Evolutionary conservation across 2,329 filamentous ascomycete species (phyloP), one percentile per base, ranked within the genome.

Genomic region (Cladosporium cucumerinum): DNA sequence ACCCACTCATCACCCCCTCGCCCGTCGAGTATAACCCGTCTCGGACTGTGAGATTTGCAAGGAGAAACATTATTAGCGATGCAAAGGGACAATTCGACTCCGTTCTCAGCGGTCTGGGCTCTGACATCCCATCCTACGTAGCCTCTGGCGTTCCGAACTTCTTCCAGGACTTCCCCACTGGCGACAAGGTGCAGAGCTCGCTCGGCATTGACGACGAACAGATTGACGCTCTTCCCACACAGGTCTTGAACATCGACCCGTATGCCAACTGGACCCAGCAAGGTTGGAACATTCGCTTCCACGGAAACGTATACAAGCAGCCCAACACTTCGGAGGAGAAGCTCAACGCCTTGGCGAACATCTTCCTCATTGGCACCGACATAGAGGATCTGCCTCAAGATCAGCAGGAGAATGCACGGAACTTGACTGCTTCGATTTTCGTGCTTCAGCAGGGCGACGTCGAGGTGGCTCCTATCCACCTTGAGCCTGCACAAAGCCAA

Each of bases 261-360:
- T 82, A 81, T 12, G 90, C 83, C n/a, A 93, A 93, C 68, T 93
- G 89, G 87, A 93, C 90, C 1, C 81, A 87, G n/a, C 77, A 86
- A 65, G 89, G 89, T 36, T 93, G 91, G 91, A 91, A 88, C 67
- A 82, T 93, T 3, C 84, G 89, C 30, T 86, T 93, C 67, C 90
- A 90, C 69, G 91, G 90, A 69, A 92, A 92, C 72, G 87, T 93
- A n/a, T 93, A 88, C 82, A 93, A 92, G 76, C 85, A 89, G 67
- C 90, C 90, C 1, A 85, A 90, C 66, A 87, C 90, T 36, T 84
- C 83, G 1, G 81, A 86, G 69, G 79, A 81, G 36, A 90, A 86
- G 69, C 79, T 93, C 54, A 84, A 93, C 69, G 81, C 87, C 43
- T 80, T 93, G 3, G 88, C 89, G 65, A 87, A 92, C 69, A 76